A percentile compares a stretch with the other conserved stretches of the same genome.
These are phyloP conservation scores for Hippophae tibetana DNA, from an alignment of 306 rosid genomes.

Conservation along the genomic window DNA sequence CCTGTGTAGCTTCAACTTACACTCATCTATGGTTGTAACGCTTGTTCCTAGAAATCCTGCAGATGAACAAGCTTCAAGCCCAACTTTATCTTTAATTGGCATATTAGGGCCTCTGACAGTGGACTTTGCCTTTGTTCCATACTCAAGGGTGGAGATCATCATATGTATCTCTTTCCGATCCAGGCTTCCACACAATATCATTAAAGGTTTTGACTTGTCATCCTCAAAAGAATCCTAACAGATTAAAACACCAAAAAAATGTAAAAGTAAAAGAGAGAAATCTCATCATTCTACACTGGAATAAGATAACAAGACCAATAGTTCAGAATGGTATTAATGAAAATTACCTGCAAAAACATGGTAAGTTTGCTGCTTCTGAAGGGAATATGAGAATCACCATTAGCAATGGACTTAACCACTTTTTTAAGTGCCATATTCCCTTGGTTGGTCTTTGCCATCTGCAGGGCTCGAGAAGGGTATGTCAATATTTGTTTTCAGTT, in stretches of 20 bases:
- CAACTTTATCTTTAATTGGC: slow-evolving; percentile 56
- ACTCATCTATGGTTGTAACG: slow-evolving; percentile 87
- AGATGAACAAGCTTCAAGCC: slow-evolving; percentile 63
- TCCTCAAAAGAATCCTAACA: slow-evolving; percentile 93
- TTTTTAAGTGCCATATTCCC: slow-evolving; percentile 90
- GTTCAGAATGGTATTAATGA: slow-evolving; percentile 5
- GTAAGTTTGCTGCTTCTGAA: slow-evolving; percentile 98
- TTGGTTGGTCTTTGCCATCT: slow-evolving; percentile 96
- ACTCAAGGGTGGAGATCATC: slow-evolving; percentile 92
- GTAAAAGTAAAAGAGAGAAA: no score
- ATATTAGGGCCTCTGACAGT: slow-evolving; percentile 88
- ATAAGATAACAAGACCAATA: slow-evolving; percentile 11
- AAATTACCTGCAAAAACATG: slow-evolving; percentile 92
- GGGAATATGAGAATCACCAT: slow-evolving; percentile 97
- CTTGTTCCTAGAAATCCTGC: slow-evolving; percentile 78
- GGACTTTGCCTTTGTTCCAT: slow-evolving; percentile 96
- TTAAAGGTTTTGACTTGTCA: slow-evolving; percentile 80
- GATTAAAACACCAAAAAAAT: slow-evolving; percentile 6
- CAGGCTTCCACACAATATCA: slow-evolving; percentile 93
- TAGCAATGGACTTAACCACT: slow-evolving; percentile 98
- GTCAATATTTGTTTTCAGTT: slow-evolving; percentile 1
- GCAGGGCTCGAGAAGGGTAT: slow-evolving; percentile 18
- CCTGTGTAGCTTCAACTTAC: slow-evolving; percentile 73
- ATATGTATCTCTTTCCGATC: slow-evolving; percentile 91
- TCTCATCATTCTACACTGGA: slow-evolving; percentile 1